These are phyloP conservation scores for Voacanga thouarsii DNA, from an alignment of 257 asterid genomes.

Conservation along the genomic window DNA sequence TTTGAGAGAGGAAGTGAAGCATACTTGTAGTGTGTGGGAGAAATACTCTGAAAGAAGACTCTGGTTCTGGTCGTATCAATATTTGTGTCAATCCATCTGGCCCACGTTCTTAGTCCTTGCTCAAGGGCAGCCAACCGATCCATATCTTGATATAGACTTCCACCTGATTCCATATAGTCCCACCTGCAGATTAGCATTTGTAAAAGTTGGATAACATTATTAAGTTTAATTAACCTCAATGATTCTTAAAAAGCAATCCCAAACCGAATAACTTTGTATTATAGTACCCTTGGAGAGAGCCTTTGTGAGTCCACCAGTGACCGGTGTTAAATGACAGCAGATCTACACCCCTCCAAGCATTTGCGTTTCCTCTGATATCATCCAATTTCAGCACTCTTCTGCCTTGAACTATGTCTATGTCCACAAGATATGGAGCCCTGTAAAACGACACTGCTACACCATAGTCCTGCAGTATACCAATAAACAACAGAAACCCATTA, in stretches of 20 bases:
- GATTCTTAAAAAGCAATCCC: neutral
- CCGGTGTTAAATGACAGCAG: conserved; percentile 90
- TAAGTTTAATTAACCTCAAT: neutral
- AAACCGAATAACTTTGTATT: neutral
- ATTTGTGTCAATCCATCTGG: conserved; percentile 71
- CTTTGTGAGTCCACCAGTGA: conserved; percentile 96
- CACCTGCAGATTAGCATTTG: conserved; percentile 49
- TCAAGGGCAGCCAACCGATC: conserved; percentile 69
- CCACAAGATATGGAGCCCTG: conserved; percentile 86
- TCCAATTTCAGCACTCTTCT: conserved; percentile 75
- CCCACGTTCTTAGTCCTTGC: conserved; percentile 84
- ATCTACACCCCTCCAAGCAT: conserved; percentile 81
- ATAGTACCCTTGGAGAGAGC: conserved; percentile 78
- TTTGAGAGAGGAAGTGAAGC: conserved; percentile 14
- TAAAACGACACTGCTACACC: conserved; percentile 74
- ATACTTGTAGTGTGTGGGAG: conserved; percentile 93
- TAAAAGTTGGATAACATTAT: neutral
- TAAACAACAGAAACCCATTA: conserved; percentile 1
- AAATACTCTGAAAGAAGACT: conserved; percentile 81
- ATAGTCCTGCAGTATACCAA: conserved; percentile 51
- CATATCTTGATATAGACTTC: conserved; percentile 65
- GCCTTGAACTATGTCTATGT: conserved; percentile 65
- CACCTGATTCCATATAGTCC: conserved; percentile 85
- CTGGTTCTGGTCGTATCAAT: conserved; percentile 54
- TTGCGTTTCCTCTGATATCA: conserved; percentile 68